Percentiles rank a stretch among this genome's conserved stretches.
phyloP scores from a whole-genome alignment of 441 rosid species.

The Adansonia gregorii region DNA sequence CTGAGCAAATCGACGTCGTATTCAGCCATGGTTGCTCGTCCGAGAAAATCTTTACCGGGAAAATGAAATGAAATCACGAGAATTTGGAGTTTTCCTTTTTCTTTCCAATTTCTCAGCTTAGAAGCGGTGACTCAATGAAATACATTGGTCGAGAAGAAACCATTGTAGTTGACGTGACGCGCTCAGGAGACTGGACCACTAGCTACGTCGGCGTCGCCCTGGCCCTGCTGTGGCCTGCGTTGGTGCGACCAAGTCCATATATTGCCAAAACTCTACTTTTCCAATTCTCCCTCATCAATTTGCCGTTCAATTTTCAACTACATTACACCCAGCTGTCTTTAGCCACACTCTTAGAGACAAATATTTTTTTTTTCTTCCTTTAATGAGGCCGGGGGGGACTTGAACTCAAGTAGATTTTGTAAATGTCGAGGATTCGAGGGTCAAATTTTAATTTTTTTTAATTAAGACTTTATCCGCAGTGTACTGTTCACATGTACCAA shows the following conservation, averaged over 20 bases:
- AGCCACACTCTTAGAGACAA: background rate
- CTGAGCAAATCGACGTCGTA: background rate
- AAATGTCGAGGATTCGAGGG: no score
- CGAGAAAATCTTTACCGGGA: background rate
- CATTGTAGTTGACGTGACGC: slow-evolving; percentile 23
- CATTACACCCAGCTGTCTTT: background rate
- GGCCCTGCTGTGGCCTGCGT: background rate
- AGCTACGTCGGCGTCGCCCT: slow-evolving; percentile 23
- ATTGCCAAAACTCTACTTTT: slow-evolving; percentile 18
- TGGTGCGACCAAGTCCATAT: background rate
- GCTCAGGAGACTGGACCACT: slow-evolving; percentile 38
- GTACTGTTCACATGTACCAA: background rate
- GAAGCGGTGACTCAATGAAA: background rate
- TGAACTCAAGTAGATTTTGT: no score
- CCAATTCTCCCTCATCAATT: background rate
- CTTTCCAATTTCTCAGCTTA: background rate
- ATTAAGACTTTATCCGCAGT: background rate
- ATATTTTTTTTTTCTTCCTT: no score
- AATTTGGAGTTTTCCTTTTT: background rate
- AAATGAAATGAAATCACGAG: slow-evolving; percentile 32
- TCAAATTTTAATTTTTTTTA: no score
- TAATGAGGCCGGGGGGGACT: no score
- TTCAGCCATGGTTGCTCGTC: background rate
- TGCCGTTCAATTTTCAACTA: background rate
- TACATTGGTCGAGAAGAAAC: background rate